Evolutionary conservation across 2,329 filamentous ascomycete species (phyloP).

Genomic region (Exutisphaerella laricina): DNA sequence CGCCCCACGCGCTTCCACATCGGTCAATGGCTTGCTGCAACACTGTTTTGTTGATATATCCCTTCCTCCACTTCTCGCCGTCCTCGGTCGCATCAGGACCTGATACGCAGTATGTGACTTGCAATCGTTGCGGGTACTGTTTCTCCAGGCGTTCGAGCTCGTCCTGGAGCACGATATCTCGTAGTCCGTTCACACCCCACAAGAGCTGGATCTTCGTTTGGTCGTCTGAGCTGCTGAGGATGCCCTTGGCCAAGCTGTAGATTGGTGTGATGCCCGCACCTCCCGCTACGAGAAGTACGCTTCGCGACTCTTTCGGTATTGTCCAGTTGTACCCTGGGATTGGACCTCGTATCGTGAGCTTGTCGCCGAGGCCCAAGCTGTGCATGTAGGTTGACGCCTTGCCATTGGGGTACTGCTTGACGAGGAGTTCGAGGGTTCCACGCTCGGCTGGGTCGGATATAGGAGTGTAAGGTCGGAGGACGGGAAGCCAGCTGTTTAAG

Average conservation of each 20-base stretch:
- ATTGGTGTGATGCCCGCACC: slow-evolving; percentile 68
- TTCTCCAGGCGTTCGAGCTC: slow-evolving; percentile 51
- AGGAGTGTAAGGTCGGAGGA: slow-evolving; percentile 62
- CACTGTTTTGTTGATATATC: slow-evolving; percentile 54
- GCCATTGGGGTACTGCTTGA: slow-evolving; percentile 64
- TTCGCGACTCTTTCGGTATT: slow-evolving; percentile 16
- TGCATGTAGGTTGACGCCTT: slow-evolving; percentile 62
- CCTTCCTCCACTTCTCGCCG: slow-evolving; percentile 41
- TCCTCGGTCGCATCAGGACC: slow-evolving; percentile 38
- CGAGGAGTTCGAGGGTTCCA: slow-evolving; percentile 57
- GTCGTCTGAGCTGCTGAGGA: slow-evolving; percentile 51
- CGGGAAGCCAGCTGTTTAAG: slow-evolving; percentile 52
- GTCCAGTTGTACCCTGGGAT: slow-evolving; percentile 38
- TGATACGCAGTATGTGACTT: slow-evolving; percentile 54
- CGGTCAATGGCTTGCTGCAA: slow-evolving; percentile 47
- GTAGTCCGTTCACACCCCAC: slow-evolving; percentile 60
- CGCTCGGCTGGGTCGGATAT: slow-evolving; percentile 52
- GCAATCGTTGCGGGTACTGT: slow-evolving; percentile 51
- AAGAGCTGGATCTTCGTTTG: slow-evolving; percentile 59
- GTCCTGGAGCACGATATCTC: slow-evolving; percentile 54
- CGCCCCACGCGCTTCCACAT: slow-evolving; percentile 27
- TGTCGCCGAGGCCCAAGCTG: slow-evolving; percentile 57
- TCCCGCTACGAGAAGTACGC: slow-evolving; percentile 61
- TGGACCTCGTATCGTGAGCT: slow-evolving; percentile 52
- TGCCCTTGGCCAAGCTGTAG: slow-evolving; percentile 35